Evolutionary conservation across 2,329 filamentous ascomycete species (phyloP).

Genomic region (Paraphaeosphaeria sporulosa): DNA sequence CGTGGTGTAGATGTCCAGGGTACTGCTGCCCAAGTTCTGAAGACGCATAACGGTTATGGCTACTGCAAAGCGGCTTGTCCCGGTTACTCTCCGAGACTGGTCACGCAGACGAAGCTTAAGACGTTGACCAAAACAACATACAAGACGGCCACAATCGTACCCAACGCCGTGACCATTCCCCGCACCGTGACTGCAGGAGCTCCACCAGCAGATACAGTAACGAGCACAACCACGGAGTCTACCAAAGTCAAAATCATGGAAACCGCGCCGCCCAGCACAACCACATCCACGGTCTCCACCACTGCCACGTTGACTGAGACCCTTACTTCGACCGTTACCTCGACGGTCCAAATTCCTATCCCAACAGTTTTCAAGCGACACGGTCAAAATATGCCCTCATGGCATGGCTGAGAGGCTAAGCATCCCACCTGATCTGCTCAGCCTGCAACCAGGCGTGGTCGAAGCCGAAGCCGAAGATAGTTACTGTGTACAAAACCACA

Average conservation of each 20-base stretch:
- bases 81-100: neutral
- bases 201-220: neutral
- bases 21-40: neutral
- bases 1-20: neutral
- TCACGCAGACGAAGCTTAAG: neutral
- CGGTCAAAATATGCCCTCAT: neutral
- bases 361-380: neutral
- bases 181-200: neutral
- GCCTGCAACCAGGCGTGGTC: neutral
- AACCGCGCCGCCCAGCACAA: neutral
- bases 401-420: neutral
- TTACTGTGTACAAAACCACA: neutral
- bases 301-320: neutral
- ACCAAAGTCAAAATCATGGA: neutral
- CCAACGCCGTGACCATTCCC: neutral
- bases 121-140: neutral
- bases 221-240: neutral
- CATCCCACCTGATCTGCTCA: conserved; percentile 4
- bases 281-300: neutral
- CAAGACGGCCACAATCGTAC: neutral
- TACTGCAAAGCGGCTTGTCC: neutral
- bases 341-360: neutral
- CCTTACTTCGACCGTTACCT: neutral
- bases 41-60: conserved; percentile 1
- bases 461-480: neutral